Evolutionary conservation across 2,329 filamentous ascomycete genomes (phyloP), one percentile per base, ranked within the genome.

Genomic region (Cladosporium sp.): DNA sequence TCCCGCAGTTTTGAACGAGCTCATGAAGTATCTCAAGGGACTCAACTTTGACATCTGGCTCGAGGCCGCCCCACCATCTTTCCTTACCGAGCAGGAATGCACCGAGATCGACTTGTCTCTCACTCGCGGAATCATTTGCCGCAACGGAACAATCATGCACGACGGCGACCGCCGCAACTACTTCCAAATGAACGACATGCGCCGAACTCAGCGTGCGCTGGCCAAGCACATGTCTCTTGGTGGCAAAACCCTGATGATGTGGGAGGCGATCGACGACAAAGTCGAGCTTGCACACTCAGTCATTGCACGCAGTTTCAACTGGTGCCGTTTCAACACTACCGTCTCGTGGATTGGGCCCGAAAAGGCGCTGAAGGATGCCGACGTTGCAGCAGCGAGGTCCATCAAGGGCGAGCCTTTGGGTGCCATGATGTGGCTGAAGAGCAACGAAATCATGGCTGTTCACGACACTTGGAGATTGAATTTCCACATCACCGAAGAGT

Each of bases 351-450:
- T 82, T 59, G 80, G 80, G 5, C 67, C 76, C 1, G 66, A 74
- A 54, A 69, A 74, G 30, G 77, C 81, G 8, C 69, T 83, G 21
- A 69, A 70, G 3, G 73, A 83, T 69, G 74, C 77, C 11, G 78
- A 78, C 36, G 68, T 69, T 28, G 75, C 77, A 12, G 70, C 68
- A 10, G 60, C 68, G 0, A 77, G 66, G 47, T 65, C 68, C 6
- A 51, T 71, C n/a, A 61, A 51, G 26, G 67, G 67, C 15, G 59
- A 82, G 65, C 81, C 81, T 14, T 73, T 83, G 3, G 78, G 81
- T 6, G 80, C 81, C 1, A 80, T 83, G 65, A 77, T 79, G 60
- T 83, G 80, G 80, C 67, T 83, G 64, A 83, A 83, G 68, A 78
- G 81, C 51, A 73, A 77, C 12, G 74, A 78, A n/a, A 76, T 80